These are phyloP conservation scores for Candida odintsovae DNA, from an alignment of 805 yeast genomes.

Conservation along the genomic window DNA sequence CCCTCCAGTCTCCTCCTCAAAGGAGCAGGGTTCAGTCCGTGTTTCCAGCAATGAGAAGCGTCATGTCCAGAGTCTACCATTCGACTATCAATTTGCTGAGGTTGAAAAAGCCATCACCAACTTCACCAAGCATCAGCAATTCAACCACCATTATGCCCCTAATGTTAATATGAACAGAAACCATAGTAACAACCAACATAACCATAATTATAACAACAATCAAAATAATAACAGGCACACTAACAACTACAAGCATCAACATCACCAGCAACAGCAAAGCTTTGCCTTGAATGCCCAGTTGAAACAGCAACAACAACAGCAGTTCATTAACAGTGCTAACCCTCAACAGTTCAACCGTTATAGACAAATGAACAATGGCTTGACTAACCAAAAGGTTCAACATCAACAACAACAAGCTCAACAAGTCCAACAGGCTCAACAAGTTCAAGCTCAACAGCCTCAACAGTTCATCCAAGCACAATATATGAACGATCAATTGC, in stretches of 20 bases:
- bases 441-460: slow-evolving; percentile 2
- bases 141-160: slow-evolving; percentile 27
- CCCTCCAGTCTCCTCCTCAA: not conserved
- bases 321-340: slow-evolving; percentile 1
- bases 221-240: slow-evolving; percentile 5
- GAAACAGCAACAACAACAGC: slow-evolving; percentile 16
- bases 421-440: slow-evolving; percentile 4
- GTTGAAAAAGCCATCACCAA: slow-evolving; percentile 26
- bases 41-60: slow-evolving; percentile 3
- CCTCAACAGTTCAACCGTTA: slow-evolving; percentile 15
- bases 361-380: slow-evolving; percentile 10
- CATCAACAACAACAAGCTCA: slow-evolving; percentile 1
- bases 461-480: not conserved
- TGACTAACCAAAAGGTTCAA: slow-evolving; percentile 1
- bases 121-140: slow-evolving; percentile 25
- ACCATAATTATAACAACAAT: slow-evolving; percentile 6
- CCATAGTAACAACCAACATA: slow-evolving; percentile 5
- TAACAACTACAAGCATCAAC: slow-evolving; percentile 5
- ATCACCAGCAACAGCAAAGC: slow-evolving; percentile 7
- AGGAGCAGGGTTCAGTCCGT: not conserved
- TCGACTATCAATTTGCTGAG: slow-evolving; percentile 22
- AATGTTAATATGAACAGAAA: slow-evolving; percentile 20
- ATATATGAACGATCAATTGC: not conserved
- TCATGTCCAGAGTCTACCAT: slow-evolving; percentile 15
- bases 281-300: slow-evolving; percentile 19